These are phyloP conservation scores for Thalia dealbata DNA, from an alignment of 176 grass and related monocot species.

Conservation along the genomic window DNA sequence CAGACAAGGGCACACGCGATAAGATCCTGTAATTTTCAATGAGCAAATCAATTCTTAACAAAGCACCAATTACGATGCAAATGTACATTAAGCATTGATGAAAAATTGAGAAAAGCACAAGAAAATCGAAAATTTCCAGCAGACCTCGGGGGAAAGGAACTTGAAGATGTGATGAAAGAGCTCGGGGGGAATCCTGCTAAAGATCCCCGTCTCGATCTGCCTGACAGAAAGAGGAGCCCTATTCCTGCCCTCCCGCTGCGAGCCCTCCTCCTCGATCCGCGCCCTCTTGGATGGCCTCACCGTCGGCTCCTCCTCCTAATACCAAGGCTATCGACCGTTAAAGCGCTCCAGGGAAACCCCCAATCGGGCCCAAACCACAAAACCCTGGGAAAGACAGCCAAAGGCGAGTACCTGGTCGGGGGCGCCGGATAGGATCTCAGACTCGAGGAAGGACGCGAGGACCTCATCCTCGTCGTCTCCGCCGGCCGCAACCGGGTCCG, in stretches of 20 bases:
- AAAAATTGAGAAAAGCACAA: neutral
- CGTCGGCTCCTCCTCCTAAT: slow-evolving; percentile 2
- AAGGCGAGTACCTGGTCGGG: slow-evolving; percentile 22
- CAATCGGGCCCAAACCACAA: slow-evolving; percentile 14
- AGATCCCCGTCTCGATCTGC: slow-evolving; percentile 58
- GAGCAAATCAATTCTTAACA: neutral
- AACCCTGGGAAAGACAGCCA: neutral
- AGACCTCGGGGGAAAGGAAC: slow-evolving; percentile 81
- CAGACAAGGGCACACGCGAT: slow-evolving; percentile 66
- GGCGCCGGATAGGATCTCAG: slow-evolving; percentile 58
- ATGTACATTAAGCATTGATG: neutral
- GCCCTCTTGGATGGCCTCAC: slow-evolving; percentile 35
- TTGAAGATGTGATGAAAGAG: slow-evolving; percentile 85
- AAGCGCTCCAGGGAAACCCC: neutral
- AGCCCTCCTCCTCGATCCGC: slow-evolving; percentile 16
- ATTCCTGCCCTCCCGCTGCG: slow-evolving; percentile 19
- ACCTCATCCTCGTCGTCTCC: slow-evolving; percentile 59
- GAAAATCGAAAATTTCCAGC: neutral
- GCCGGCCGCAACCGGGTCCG: neutral
- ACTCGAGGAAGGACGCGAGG: slow-evolving; percentile 74
- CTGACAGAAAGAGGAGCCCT: neutral
- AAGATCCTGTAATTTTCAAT: slow-evolving; percentile 37
- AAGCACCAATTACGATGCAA: neutral
- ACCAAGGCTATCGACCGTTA: neutral
- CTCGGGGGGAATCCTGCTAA: slow-evolving; percentile 53